phyloP scores from a whole-genome alignment of 2,329 filamentous ascomycete genomes.

The Penicillium brasilianum region DNA sequence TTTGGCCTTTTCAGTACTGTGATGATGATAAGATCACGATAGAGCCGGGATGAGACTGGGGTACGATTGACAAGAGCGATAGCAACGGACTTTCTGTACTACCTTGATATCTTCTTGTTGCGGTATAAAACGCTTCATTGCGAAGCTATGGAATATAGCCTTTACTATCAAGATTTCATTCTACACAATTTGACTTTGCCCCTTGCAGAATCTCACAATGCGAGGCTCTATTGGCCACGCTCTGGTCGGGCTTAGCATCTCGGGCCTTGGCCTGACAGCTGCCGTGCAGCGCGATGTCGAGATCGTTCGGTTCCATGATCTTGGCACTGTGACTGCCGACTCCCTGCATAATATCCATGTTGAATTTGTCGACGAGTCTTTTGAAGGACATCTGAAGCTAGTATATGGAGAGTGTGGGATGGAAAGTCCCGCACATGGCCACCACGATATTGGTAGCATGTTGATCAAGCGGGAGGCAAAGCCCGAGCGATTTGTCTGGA shows the following conservation, averaged over 20 bases:
- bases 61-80: background rate
- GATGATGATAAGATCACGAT: conserved; percentile 2
- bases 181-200: too few relatives aligned
- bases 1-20: background rate
- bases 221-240: conserved; percentile 11
- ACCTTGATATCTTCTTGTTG: background rate
- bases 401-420: conserved; percentile 55
- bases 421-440: conserved; percentile 38
- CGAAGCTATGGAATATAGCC: background rate
- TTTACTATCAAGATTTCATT: background rate
- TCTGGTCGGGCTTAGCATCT: conserved; percentile 14
- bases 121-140: background rate
- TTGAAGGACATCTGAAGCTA: conserved; percentile 52
- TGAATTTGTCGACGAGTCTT: conserved; percentile 44
- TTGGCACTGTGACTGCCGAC: conserved; percentile 41
- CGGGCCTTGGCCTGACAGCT: conserved; percentile 10
- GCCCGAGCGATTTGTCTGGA: conserved; percentile 53
- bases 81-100: background rate
- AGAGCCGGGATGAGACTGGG: background rate
- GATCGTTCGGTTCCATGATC: conserved; percentile 36
- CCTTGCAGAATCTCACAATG: conserved; percentile 6
- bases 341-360: conserved; percentile 58
- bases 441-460: conserved; percentile 52
- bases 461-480: conserved; percentile 44
- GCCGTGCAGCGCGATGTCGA: conserved; percentile 13